phyloP scores from a whole-genome alignment of 805 yeast genomes.

The Sugiyamaella marilandica region DNA sequence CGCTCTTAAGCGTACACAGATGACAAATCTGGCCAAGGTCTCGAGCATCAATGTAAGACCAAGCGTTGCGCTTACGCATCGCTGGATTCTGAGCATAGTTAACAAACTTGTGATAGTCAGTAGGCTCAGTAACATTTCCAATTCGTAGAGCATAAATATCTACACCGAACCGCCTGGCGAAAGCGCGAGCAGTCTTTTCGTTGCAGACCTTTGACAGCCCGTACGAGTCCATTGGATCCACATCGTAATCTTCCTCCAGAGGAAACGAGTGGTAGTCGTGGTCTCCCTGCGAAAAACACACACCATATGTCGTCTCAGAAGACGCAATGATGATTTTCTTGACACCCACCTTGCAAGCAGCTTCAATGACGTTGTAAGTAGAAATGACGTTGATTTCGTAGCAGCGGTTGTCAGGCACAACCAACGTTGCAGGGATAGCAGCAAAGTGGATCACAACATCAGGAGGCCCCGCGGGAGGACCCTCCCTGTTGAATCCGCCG shows the following conservation, averaged over 20 bases:
- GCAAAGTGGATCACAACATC: conserved; percentile 17
- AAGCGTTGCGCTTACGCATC: conserved; percentile 16
- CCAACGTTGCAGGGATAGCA: conserved; percentile 11
- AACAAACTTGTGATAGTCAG: conserved; percentile 11
- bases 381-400: conserved; percentile 12
- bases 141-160: conserved; percentile 16
- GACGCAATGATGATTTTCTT: conserved; percentile 17
- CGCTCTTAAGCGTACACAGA: conserved; percentile 7
- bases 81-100: conserved; percentile 6
- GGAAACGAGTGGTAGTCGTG: conserved; percentile 15
- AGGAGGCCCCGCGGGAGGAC: conserved; percentile 13
- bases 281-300: conserved; percentile 18
- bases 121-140: conserved; percentile 14
- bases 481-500: conserved; percentile 8
- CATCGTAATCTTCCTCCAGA: conserved; percentile 16
- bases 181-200: conserved; percentile 16
- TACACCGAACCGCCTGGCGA: conserved; percentile 11
- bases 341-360: conserved; percentile 17
- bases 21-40: conserved; percentile 18
- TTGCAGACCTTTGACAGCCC: conserved; percentile 14
- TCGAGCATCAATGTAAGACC: conserved; percentile 17
- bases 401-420: conserved; percentile 14
- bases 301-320: conserved; percentile 17
- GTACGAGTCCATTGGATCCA: conserved; percentile 16
- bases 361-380: conserved; percentile 16